Evolutionary conservation across 1,139 yeast species (phyloP).

Genomic region (Magnusiomyces magnusii): DNA sequence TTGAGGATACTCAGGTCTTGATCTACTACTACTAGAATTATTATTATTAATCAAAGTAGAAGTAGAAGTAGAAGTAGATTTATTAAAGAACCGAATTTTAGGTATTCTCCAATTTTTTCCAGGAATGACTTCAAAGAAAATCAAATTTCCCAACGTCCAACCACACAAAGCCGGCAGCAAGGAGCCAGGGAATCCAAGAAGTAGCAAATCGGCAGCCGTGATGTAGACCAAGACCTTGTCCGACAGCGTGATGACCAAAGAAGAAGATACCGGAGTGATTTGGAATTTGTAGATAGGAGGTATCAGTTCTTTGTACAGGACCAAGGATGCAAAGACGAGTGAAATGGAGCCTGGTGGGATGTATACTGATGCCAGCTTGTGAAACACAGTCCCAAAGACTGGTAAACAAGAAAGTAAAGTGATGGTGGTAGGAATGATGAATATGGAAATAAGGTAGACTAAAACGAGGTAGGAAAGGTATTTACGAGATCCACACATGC

Average conservation of each 20-base stretch:
- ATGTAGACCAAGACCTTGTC: slow-evolving; percentile 55
- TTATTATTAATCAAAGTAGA: too few species aligned
- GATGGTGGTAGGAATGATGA: neutral
- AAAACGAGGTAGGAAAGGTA: slow-evolving; percentile 36
- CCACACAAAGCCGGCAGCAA: slow-evolving; percentile 50
- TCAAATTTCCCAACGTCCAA: slow-evolving; percentile 49
- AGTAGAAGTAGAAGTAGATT: too few species aligned
- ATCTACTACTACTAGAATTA: neutral
- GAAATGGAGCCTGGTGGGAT: slow-evolving; percentile 58
- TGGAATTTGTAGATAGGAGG: slow-evolving; percentile 59
- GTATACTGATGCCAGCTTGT: slow-evolving; percentile 21
- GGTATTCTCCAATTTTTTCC: slow-evolving; percentile 47
- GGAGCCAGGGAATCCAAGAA: slow-evolving; percentile 42
- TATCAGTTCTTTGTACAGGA: slow-evolving; percentile 48
- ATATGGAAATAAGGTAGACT: slow-evolving; percentile 19
- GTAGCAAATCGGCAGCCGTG: slow-evolving; percentile 43
- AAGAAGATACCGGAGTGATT: slow-evolving; percentile 32
- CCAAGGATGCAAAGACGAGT: slow-evolving; percentile 49
- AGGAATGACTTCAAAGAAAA: slow-evolving; percentile 50
- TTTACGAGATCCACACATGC: slow-evolving; percentile 56
- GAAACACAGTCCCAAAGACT: slow-evolving; percentile 21
- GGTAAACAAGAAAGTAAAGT: neutral
- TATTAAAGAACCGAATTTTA: neutral
- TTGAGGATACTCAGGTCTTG: neutral
- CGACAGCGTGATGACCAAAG: slow-evolving; percentile 30